Percentiles rank a stretch among this genome's conserved stretches.
These are phyloP conservation scores for Pezicula carpinea DNA, from an alignment of 2,329 filamentous ascomycete genomes.

Conservation along the genomic window DNA sequence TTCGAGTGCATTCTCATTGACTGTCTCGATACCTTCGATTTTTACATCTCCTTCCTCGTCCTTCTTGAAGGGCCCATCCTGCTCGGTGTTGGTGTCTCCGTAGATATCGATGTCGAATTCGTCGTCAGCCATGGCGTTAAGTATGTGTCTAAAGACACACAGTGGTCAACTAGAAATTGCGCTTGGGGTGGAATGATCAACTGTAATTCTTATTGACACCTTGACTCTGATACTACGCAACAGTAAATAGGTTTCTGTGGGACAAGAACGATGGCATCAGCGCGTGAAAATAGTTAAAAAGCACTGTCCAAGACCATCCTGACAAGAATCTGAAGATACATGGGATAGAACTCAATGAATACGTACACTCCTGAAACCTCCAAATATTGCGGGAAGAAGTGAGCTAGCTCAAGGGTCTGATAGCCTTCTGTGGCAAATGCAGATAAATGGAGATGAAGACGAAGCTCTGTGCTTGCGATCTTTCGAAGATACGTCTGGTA, in stretches of 20 bases:
- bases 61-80: conserved; percentile 32
- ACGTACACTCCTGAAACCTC: conserved; percentile 31
- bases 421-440: conserved; percentile 28
- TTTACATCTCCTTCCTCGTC: conserved; percentile 32
- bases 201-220: conserved; percentile 24
- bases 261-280: conserved; percentile 25
- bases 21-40: conserved; percentile 28
- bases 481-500: conserved; percentile 16
- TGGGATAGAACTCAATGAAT: conserved; percentile 31
- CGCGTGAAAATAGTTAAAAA: conserved; percentile 23
- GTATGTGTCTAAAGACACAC: conserved; percentile 8
- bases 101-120: conserved; percentile 72
- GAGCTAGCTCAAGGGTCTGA: conserved; percentile 24
- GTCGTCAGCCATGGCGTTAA: conserved; percentile 56
- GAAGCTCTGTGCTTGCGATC: conserved; percentile 62
- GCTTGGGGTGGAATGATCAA: conserved; percentile 12
- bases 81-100: conserved; percentile 50
- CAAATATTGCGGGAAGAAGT: conserved; percentile 22
- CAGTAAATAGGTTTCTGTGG: conserved; percentile 24
- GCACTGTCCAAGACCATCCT: conserved; percentile 8
- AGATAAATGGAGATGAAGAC: conserved; percentile 38
- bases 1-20: conserved; percentile 16
- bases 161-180: conserved; percentile 8
- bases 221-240: conserved; percentile 20
- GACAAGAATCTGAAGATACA: conserved; percentile 23